A percentile compares a stretch with the other conserved stretches of the same genome.
These are phyloP conservation scores for Capsicum chinense DNA, from an alignment of 257 asterid species.

Conservation along the genomic window DNA sequence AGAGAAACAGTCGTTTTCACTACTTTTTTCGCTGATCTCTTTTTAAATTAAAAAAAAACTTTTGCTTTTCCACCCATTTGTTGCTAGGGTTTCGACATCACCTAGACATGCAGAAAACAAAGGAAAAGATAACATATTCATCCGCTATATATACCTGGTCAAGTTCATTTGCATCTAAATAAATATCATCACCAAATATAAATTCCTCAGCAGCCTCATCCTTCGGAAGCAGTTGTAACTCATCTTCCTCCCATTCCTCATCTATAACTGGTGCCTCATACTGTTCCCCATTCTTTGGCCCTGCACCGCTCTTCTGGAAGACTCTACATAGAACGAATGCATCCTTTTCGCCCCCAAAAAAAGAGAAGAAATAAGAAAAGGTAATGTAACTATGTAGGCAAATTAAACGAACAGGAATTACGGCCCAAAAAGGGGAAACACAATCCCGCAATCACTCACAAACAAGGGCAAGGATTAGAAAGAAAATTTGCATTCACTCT, in stretches of 20 bases:
- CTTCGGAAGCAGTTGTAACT: constrained; percentile 50
- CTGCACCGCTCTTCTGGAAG: constrained; percentile 97
- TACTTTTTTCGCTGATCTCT: too few relatives aligned
- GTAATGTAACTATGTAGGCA: background rate
- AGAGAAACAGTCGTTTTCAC: background rate
- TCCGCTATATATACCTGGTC: constrained; percentile 57
- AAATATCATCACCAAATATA: constrained; percentile 58
- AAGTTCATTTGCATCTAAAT: constrained; percentile 71
- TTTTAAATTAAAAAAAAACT: too few relatives aligned
- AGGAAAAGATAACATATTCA: background rate
- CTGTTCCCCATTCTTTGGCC: constrained; percentile 94
- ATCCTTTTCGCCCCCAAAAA: constrained; percentile 55
- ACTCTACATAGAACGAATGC: constrained; percentile 84
- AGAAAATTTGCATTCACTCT: constrained; percentile 16
- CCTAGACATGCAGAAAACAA: background rate
- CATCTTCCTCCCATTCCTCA: constrained; percentile 92
- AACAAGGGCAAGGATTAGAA: constrained; percentile 11
- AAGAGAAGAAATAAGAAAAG: constrained; percentile 26
- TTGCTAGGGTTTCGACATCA: background rate
- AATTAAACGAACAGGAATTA: background rate
- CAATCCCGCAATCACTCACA: constrained; percentile 25
- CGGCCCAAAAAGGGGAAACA: background rate
- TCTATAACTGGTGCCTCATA: constrained; percentile 91
- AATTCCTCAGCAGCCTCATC: constrained; percentile 62
- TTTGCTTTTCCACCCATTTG: too few relatives aligned